phyloP scores from a whole-genome alignment of 1,284 basidiomycete genomes.

The Fomitopsis schrenkii region DNA sequence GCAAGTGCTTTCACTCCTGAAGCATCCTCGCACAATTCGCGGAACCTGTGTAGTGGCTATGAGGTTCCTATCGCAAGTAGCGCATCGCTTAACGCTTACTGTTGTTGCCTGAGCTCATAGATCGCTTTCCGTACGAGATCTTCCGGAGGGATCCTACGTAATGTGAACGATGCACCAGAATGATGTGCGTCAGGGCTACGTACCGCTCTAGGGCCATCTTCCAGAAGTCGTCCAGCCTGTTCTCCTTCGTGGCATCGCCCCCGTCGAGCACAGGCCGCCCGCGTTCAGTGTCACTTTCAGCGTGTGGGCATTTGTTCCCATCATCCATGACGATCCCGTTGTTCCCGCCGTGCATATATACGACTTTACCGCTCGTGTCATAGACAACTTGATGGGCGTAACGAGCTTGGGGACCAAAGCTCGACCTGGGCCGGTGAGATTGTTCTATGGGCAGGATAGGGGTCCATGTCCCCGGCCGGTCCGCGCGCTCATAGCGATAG shows the following conservation, averaged over 20 bases:
- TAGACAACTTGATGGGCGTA: conserved; percentile 79
- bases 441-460: conserved; percentile 40
- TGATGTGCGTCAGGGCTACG: conserved; percentile 10
- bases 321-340: conserved; percentile 33
- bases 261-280: conserved; percentile 4
- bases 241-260: conserved; percentile 30
- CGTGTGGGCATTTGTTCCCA: background rate
- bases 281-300: conserved; percentile 6
- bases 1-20: conserved; percentile 62
- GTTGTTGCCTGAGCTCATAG: conserved; percentile 63
- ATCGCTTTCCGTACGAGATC: conserved; percentile 58
- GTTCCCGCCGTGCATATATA: conserved; percentile 74
- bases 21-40: conserved; percentile 70
- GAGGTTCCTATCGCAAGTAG: background rate
- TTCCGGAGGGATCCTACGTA: conserved; percentile 45
- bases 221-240: conserved; percentile 73
- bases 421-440: background rate
- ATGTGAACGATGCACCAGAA: background rate
- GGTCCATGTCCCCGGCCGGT: conserved; percentile 59
- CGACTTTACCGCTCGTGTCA: conserved; percentile 46
- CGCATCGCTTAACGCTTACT: conserved; percentile 37
- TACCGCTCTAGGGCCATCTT: conserved; percentile 63
- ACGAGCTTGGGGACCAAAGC: conserved; percentile 33
- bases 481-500: conserved; percentile 49
- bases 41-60: conserved; percentile 46